phyloP scores from a whole-genome alignment of 768 basidiomycete species.

The Tephrocybe sp. region DNA sequence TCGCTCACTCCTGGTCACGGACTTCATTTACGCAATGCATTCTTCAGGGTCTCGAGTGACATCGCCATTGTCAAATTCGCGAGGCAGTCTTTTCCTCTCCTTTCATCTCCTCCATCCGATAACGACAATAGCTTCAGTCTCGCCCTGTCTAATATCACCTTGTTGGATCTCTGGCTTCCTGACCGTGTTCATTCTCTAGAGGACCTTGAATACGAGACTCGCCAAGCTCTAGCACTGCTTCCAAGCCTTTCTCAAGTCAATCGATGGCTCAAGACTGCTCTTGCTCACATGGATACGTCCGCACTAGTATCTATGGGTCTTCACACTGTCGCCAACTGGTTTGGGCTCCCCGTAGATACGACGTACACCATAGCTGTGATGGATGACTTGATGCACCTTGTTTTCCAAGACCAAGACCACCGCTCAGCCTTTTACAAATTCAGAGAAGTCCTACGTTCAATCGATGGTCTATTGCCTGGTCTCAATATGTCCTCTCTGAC shows the following conservation, averaged over 20 bases:
- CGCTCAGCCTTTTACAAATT: constrained; percentile 5
- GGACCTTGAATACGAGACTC: no score
- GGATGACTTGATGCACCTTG: not conserved
- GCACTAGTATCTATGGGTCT: constrained; percentile 6
- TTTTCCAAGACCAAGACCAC: not conserved
- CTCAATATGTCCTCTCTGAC: constrained; percentile 4
- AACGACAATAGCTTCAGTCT: no score
- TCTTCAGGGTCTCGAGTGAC: no score
- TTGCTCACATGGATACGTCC: constrained; percentile 5
- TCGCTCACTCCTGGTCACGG: constrained; percentile 6
- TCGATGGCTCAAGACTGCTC: not conserved
- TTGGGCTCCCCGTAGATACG: not conserved
- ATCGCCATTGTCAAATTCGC: no score
- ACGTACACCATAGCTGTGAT: not conserved
- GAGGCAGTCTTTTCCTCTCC: no score
- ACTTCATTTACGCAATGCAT: not conserved
- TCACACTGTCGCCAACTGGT: not conserved
- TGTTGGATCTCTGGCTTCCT: no score
- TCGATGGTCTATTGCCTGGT: constrained; percentile 1
- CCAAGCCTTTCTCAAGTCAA: not conserved
- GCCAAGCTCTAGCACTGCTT: not conserved
- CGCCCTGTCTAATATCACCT: no score
- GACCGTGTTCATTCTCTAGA: no score
- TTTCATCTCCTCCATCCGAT: no score
- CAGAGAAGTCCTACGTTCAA: constrained; percentile 5